Conservation (phyloP, 2,329 filamentous ascomycete genomes). For the Penicillium sp. region DNA sequence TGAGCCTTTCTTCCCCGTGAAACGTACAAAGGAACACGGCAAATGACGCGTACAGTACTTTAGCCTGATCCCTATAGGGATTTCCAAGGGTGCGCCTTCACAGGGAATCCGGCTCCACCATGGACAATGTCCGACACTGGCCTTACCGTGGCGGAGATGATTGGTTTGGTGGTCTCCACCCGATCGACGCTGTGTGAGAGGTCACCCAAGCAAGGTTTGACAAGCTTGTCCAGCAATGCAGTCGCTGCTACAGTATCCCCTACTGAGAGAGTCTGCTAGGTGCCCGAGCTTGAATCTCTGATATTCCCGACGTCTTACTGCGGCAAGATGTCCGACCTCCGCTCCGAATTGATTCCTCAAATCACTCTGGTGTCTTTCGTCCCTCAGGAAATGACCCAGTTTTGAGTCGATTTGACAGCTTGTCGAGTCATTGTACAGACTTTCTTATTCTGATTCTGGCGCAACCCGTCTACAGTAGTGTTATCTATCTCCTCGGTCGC, state of each 20-base stretch:
- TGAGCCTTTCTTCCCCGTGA: background rate
- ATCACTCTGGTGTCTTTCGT: background rate
- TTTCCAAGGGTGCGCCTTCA: slow-evolving; percentile 11
- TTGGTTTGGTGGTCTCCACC: slow-evolving; percentile 18
- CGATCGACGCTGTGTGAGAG: slow-evolving; percentile 16
- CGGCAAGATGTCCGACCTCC: background rate
- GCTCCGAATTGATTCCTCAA: background rate
- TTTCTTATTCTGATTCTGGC: background rate
- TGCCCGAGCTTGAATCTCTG: background rate
- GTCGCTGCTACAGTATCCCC: background rate
- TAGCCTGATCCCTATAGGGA: slow-evolving; percentile 20
- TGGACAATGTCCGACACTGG: slow-evolving; percentile 20
- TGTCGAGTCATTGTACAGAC: background rate
- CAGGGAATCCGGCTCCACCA: slow-evolving; percentile 21
- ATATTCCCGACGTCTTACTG: too few relatives aligned
- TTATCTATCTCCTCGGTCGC: background rate
- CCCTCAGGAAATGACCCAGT: background rate
- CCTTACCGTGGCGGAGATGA: background rate
- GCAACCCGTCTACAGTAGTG: background rate
- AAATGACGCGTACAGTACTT: slow-evolving; percentile 30
- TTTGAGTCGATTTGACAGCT: background rate
- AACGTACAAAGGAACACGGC: slow-evolving; percentile 7
- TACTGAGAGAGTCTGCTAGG: background rate
- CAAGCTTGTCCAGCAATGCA: background rate
- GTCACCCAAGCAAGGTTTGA: background rate